Conservation (phyloP, 768 basidiomycete genomes). For the Termitomyces sp. region DNA sequence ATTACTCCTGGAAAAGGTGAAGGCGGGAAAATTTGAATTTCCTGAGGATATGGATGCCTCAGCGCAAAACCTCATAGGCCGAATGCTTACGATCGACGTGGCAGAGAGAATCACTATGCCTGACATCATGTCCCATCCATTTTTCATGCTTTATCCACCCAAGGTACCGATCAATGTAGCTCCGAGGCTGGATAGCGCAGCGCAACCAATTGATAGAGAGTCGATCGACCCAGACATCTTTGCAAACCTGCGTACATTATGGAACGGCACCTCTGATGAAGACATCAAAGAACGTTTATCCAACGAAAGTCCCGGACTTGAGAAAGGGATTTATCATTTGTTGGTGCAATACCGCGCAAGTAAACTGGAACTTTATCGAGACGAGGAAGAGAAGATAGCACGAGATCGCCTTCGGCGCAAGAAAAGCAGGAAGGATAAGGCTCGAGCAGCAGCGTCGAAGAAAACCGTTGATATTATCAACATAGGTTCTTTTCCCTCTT, state of each 20-base stretch:
- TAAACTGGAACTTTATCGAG: slow-evolving; percentile 69
- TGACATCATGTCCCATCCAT: slow-evolving; percentile 77
- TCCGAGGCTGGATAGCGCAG: slow-evolving; percentile 63
- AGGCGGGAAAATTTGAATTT: slow-evolving; percentile 67
- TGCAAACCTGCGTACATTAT: slow-evolving; percentile 86
- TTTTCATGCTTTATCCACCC: slow-evolving; percentile 56
- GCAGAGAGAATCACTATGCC: slow-evolving; percentile 76
- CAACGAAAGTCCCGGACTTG: slow-evolving; percentile 75
- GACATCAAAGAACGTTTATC: slow-evolving; percentile 67
- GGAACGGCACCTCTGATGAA: slow-evolving; percentile 74
- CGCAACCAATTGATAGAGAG: slow-evolving; percentile 56
- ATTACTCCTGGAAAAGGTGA: slow-evolving; percentile 77
- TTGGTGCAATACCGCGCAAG: slow-evolving; percentile 79
- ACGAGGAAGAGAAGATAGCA: slow-evolving; percentile 51
- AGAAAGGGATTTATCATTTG: slow-evolving; percentile 93
- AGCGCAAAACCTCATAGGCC: slow-evolving; percentile 71
- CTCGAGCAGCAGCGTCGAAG: slow-evolving; percentile 16
- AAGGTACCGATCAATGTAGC: slow-evolving; percentile 36
- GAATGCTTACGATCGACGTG: slow-evolving; percentile 79
- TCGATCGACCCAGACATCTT: slow-evolving; percentile 89
- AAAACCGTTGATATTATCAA: slow-evolving; percentile 19
- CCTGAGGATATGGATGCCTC: slow-evolving; percentile 61
- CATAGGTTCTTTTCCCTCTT: slow-evolving; percentile 25
- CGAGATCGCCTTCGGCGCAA: slow-evolving; percentile 31
- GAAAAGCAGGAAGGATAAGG: slow-evolving; percentile 26